These are phyloP conservation scores for Solioccasus polychromus DNA, from an alignment of 768 basidiomycete species.

Conservation along the genomic window DNA sequence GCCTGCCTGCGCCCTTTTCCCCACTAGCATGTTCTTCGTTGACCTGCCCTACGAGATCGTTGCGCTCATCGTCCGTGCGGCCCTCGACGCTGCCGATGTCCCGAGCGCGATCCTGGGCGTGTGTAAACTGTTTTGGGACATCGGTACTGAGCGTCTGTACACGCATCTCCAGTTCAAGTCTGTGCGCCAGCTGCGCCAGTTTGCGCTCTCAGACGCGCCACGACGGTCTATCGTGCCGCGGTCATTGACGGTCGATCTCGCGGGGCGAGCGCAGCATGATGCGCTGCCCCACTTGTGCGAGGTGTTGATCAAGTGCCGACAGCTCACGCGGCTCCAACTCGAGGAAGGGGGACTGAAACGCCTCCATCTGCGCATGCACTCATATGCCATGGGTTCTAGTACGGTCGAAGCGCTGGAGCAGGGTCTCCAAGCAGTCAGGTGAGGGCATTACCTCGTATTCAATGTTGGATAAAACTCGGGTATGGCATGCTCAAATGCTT, in stretches of 20 bases:
- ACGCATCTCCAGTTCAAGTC: slow-evolving; percentile 26
- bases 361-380: too few species aligned
- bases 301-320: slow-evolving; percentile 26
- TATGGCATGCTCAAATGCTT: too few species aligned
- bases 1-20: too few species aligned
- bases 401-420: too few species aligned
- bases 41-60: slow-evolving; percentile 26
- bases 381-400: too few species aligned
- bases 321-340: background rate
- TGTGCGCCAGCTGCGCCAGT: slow-evolving; percentile 19
- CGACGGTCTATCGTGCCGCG: slow-evolving; percentile 23
- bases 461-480: too few species aligned
- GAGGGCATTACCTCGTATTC: too few species aligned
- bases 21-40: too few species aligned
- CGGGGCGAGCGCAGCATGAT: slow-evolving; percentile 28
- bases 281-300: slow-evolving; percentile 27
- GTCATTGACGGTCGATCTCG: slow-evolving; percentile 26
- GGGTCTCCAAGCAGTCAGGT: too few species aligned
- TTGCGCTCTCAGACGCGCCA: slow-evolving; percentile 5
- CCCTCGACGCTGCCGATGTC: slow-evolving; percentile 10
- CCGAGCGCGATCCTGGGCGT: slow-evolving; percentile 24
- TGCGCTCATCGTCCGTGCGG: slow-evolving; percentile 11
- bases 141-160: slow-evolving; percentile 24
- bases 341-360: background rate
- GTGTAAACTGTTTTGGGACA: slow-evolving; percentile 16